These are phyloP conservation scores for Aspergillus niger DNA, from an alignment of 2,329 filamentous ascomycete species.

Conservation along the genomic window DNA sequence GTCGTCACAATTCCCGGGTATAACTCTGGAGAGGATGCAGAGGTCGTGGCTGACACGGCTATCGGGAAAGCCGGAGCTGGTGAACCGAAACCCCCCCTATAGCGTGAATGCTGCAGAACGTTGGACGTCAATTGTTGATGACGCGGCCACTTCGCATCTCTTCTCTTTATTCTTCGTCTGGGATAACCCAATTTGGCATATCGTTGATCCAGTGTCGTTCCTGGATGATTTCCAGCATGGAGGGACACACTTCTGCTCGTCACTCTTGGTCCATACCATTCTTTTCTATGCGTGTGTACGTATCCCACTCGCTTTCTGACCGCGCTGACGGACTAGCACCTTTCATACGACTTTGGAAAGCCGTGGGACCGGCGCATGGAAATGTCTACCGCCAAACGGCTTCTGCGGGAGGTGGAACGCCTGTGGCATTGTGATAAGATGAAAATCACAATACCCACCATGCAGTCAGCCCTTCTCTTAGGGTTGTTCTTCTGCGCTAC, in stretches of 20 bases:
- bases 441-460: background rate
- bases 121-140: background rate
- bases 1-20: background rate
- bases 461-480: slow-evolving; percentile 1
- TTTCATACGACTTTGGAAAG: slow-evolving; percentile 4
- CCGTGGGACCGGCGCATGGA: slow-evolving; percentile 6
- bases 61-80: slow-evolving; percentile 2
- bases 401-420: background rate
- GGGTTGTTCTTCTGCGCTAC: slow-evolving; percentile 2
- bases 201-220: slow-evolving; percentile 1
- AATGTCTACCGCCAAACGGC: slow-evolving; percentile 1
- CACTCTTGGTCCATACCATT: slow-evolving; percentile 1
- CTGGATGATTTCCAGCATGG: slow-evolving; percentile 2
- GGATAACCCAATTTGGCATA: slow-evolving; percentile 4
- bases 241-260: slow-evolving; percentile 1
- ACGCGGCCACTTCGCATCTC: background rate
- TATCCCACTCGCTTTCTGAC: background rate
- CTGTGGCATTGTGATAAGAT: slow-evolving; percentile 3
- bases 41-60: slow-evolving; percentile 1
- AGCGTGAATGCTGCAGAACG: background rate
- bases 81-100: background rate
- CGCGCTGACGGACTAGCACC: background rate
- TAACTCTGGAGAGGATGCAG: slow-evolving; percentile 4
- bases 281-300: slow-evolving; percentile 9
- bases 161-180: slow-evolving; percentile 7